phyloP scores from a whole-genome alignment of 306 rosid species.

The Comarum palustre region DNA sequence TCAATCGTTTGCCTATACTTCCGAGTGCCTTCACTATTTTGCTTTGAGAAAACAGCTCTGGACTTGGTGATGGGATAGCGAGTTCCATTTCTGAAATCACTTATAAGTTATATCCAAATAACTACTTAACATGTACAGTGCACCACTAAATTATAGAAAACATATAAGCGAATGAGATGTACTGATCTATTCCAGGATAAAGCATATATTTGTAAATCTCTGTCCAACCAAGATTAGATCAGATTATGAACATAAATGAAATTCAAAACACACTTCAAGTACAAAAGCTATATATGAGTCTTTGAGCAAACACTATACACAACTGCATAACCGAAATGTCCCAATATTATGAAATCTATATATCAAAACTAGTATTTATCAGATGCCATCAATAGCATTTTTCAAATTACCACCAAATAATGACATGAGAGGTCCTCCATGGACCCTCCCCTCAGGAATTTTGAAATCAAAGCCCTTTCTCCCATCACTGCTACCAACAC shows the following conservation, averaged over 20 bases:
- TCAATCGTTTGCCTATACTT: not conserved
- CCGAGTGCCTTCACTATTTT: not conserved
- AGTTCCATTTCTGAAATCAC: not conserved
- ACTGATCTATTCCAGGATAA: too few relatives aligned
- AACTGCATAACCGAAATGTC: conserved; percentile 30
- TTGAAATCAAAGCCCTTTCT: conserved; percentile 40
- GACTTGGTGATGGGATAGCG: not conserved
- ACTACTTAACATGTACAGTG: not conserved
- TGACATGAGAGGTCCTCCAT: conserved; percentile 82
- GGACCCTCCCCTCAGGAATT: conserved; percentile 84
- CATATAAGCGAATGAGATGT: not conserved
- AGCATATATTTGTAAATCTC: not conserved
- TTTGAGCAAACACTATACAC: conserved; percentile 53
- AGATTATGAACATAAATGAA: not conserved
- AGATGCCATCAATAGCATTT: conserved; percentile 59
- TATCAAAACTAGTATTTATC: conserved; percentile 20
- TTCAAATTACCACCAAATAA: conserved; percentile 70
- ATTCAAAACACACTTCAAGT: conserved; percentile 3
- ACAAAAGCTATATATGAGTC: conserved; percentile 38
- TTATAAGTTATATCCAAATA: not conserved
- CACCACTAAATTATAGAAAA: not conserved
- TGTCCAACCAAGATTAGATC: not conserved
- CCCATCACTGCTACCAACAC: conserved; percentile 27
- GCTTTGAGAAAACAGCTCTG: not conserved
- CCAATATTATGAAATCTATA: conserved; percentile 43